Conservation (phyloP, 1,284 basidiomycete genomes). For the Trichosporon faecale region DNA sequence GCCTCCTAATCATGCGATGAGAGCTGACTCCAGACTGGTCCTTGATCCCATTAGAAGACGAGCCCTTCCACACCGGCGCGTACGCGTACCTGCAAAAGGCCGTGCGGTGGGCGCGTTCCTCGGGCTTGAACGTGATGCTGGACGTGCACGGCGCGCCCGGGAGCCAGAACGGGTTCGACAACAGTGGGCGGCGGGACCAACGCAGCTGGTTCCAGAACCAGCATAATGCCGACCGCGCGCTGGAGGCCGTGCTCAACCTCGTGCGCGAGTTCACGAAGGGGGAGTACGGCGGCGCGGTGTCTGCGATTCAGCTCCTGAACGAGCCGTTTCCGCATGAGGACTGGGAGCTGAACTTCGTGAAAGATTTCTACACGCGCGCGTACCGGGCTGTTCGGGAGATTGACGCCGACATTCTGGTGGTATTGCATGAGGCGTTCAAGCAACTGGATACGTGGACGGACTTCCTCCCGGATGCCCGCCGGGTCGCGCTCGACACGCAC, state of each 20-base stretch:
- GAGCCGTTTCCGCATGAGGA: slow-evolving; percentile 13
- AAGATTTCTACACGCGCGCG: slow-evolving; percentile 52
- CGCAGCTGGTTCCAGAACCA: slow-evolving; percentile 69
- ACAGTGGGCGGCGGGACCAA: slow-evolving; percentile 68
- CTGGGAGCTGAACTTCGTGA: slow-evolving; percentile 38
- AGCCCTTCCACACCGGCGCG: slow-evolving; percentile 61
- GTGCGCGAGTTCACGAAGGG: slow-evolving; percentile 50
- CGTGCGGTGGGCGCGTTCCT: slow-evolving; percentile 69
- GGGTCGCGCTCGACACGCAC: slow-evolving; percentile 54
- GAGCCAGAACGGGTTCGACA: slow-evolving; percentile 77
- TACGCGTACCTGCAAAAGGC: slow-evolving; percentile 57
- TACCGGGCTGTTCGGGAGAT: slow-evolving; percentile 15
- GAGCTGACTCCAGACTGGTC: slow-evolving; percentile 52
- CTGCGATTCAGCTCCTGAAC: slow-evolving; percentile 31
- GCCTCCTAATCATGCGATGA: neutral
- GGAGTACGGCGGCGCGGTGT: slow-evolving; percentile 45
- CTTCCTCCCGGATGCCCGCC: slow-evolving; percentile 58
- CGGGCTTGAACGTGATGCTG: slow-evolving; percentile 72
- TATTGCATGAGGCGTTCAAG: slow-evolving; percentile 73
- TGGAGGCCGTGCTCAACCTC: slow-evolving; percentile 64
- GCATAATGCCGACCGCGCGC: slow-evolving; percentile 67
- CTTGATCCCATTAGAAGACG: slow-evolving; percentile 41
- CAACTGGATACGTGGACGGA: slow-evolving; percentile 70
- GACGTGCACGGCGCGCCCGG: slow-evolving; percentile 72
- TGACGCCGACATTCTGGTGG: slow-evolving; percentile 11